Evolutionary conservation across 345 rosid genomes (phyloP), one percentile per base, ranked within the genome.

Genomic region (Populus tremula): DNA sequence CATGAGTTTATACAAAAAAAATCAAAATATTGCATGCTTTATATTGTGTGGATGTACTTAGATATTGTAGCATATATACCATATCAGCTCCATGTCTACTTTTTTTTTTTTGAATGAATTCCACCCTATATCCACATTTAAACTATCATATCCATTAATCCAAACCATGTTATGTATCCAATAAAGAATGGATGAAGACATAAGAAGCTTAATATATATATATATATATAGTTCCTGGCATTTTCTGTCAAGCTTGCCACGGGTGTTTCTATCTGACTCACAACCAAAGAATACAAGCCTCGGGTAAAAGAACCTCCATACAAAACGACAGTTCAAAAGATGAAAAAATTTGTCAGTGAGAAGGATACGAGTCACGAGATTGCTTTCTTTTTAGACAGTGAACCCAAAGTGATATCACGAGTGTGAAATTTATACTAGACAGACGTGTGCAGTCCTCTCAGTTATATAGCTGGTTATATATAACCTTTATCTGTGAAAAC

Each of bases 301-400:
- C 9, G 38, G 21, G 56, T 17, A 4, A 67, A 68, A 49, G n/a
- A 18, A n/a, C 29, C 11, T 9, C 10, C 5, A 9, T 11, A 4
- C 36, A 33, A 33, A 1, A 59, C 0, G 25, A 23, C 27, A 59
- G 64, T 10, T 59, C 64, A 59, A 13, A 59, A 9, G 64, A 50
- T 45, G 23, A 56, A 77, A 29, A 54, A 36, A 3, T 50, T 6
- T 23, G 53, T 18, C 65, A 39, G 56, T 3, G 31, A 72, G 23
- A 50, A 39, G 76, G 64, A 1, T 38, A 29, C 1, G 2, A 21
- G 65, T 72, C 81, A 78, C 81, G 81, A 53, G 81, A 65, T 38
- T 8, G 10, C 62, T 36, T 67, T 13, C 23, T 50, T 67, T 20
- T 29, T 21, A 18, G 54, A 9, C 12, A 3, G 39, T 50, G n/a